A percentile compares a stretch with the other conserved stretches of the same genome.
Evolutionary conservation across 2,329 filamentous ascomycete species (phyloP).

Genomic region (Ceratocystis huliohia): DNA sequence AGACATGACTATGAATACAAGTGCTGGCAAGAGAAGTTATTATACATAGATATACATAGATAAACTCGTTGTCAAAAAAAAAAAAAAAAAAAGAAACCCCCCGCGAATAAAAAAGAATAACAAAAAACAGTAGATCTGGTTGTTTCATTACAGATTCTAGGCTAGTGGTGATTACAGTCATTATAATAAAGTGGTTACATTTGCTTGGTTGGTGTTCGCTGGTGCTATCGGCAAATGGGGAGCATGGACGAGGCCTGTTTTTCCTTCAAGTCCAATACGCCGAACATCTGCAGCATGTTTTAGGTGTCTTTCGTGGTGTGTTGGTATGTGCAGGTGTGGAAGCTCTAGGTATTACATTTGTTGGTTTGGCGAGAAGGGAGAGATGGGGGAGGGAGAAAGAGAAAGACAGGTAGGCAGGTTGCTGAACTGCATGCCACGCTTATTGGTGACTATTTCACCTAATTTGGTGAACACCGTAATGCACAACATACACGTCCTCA

Average conservation of each 20-base stretch:
- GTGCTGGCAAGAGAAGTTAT: background rate
- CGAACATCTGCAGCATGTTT: background rate
- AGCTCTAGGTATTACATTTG: background rate
- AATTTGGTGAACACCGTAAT: conserved; percentile 22
- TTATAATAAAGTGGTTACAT: background rate
- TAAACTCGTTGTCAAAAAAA: too few relatives aligned
- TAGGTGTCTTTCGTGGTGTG: background rate
- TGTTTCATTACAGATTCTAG: background rate
- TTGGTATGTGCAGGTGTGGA: background rate
- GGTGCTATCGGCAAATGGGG: background rate
- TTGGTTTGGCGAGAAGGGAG: background rate
- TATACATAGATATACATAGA: background rate
- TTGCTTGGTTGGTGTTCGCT: background rate
- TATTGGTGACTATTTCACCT: background rate
- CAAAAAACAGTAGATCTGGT: background rate
- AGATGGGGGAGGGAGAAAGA: background rate
- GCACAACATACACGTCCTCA: conserved; percentile 20
- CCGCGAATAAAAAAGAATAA: too few relatives aligned
- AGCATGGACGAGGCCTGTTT: conserved; percentile 13
- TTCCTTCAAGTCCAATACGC: conserved; percentile 9
- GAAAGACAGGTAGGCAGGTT: too few relatives aligned
- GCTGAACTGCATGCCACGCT: background rate
- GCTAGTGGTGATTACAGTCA: background rate
- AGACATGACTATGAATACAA: background rate
- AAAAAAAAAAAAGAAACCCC: too few relatives aligned